Conservation (phyloP, 2,329 filamentous ascomycete genomes). For the Penicillium sp. region DNA sequence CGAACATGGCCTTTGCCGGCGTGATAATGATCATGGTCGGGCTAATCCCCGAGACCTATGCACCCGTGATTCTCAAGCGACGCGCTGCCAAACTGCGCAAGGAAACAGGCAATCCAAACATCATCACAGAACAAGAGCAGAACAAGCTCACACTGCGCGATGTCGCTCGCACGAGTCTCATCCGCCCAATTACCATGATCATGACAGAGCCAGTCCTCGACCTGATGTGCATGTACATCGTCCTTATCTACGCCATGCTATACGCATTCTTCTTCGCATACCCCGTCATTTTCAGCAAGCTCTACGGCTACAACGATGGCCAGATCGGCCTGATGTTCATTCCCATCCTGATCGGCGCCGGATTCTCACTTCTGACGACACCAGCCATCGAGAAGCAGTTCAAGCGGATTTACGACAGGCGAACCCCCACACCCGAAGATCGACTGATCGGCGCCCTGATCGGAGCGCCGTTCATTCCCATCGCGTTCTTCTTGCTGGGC, state of each 20-base stretch:
- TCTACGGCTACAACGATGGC: constrained; percentile 55
- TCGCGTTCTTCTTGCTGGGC: constrained; percentile 63
- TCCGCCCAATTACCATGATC: constrained; percentile 77
- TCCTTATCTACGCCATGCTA: constrained; percentile 53
- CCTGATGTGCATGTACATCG: constrained; percentile 73
- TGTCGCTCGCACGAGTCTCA: constrained; percentile 66
- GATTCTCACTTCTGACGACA: constrained; percentile 32
- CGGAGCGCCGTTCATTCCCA: constrained; percentile 67
- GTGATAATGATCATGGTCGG: constrained; percentile 27
- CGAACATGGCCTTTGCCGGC: constrained; percentile 35
- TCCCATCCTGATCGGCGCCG: constrained; percentile 35
- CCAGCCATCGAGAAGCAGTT: constrained; percentile 72
- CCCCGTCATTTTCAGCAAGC: constrained; percentile 71
- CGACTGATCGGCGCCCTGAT: constrained; percentile 75
- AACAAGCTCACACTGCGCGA: constrained; percentile 26
- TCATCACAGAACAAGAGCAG: constrained; percentile 36
- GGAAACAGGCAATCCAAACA: constrained; percentile 34
- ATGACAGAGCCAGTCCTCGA: constrained; percentile 54
- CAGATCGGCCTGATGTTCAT: constrained; percentile 48
- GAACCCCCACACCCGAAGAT: constrained; percentile 70
- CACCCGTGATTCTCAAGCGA: constrained; percentile 35
- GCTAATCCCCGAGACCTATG: constrained; percentile 39
- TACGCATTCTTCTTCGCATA: constrained; percentile 49
- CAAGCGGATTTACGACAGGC: constrained; percentile 58
- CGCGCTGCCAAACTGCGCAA: constrained; percentile 35